These are phyloP conservation scores for Kwoniella dejecticola DNA, from an alignment of 768 basidiomycete genomes.

Conservation along the genomic window DNA sequence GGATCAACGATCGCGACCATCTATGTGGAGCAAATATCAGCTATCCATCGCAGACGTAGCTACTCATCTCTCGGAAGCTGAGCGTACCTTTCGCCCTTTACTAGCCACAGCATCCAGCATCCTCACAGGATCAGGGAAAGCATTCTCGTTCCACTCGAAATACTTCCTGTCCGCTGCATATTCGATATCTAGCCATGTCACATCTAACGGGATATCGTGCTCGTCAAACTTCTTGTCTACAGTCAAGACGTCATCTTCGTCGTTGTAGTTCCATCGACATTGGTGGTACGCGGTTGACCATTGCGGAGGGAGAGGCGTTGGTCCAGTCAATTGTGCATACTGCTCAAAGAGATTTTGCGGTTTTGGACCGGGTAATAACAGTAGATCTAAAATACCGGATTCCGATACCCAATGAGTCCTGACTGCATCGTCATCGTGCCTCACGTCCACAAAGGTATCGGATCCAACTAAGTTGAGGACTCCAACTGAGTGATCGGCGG, in stretches of 20 bases:
- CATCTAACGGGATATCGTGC: slow-evolving; percentile 91
- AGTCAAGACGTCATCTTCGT: slow-evolving; percentile 78
- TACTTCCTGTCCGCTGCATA: slow-evolving; percentile 92
- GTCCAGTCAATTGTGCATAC: slow-evolving; percentile 81
- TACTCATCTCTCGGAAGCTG: too few species aligned
- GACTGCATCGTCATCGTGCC: slow-evolving; percentile 63
- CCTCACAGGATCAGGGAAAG: slow-evolving; percentile 89
- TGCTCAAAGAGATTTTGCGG: slow-evolving; percentile 79
- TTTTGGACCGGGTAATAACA: slow-evolving; percentile 88
- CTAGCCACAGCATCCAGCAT: slow-evolving; percentile 90
- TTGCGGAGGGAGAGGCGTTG: slow-evolving; percentile 80
- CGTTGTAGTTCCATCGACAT: slow-evolving; percentile 97
- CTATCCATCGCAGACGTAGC: not conserved
- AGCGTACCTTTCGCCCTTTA: slow-evolving; percentile 74
- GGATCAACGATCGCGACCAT: slow-evolving; percentile 99
- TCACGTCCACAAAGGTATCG: slow-evolving; percentile 93
- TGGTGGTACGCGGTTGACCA: slow-evolving; percentile 96
- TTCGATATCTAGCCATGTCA: slow-evolving; percentile 97
- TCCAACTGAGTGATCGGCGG: slow-evolving; percentile 80
- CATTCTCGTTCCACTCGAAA: slow-evolving; percentile 92
- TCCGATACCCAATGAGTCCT: slow-evolving; percentile 97
- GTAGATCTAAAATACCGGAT: slow-evolving; percentile 91
- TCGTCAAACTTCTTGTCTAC: slow-evolving; percentile 90
- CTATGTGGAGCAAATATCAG: slow-evolving; percentile 56
- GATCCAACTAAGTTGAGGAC: slow-evolving; percentile 84